Percentiles rank a stretch among this genome's conserved stretches.
phyloP scores from a whole-genome alignment of 1,284 basidiomycete species.

The Taiwanofungus camphoratus region DNA sequence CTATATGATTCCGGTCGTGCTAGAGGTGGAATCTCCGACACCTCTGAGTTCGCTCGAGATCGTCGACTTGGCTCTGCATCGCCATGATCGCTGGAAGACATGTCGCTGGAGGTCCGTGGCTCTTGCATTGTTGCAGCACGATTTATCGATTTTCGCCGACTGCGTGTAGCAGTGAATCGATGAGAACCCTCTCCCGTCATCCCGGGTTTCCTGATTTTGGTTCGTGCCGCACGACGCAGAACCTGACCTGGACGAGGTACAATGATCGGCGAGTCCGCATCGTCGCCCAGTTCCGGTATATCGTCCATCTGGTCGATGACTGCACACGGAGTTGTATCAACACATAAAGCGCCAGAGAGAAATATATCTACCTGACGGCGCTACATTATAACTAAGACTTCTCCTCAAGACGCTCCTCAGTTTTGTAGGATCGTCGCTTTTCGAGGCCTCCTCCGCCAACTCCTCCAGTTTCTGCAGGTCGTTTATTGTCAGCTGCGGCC shows the following conservation, averaged over 20 bases:
- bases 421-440: slow-evolving; percentile 79
- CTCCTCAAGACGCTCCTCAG: slow-evolving; percentile 80
- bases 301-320: slow-evolving; percentile 65
- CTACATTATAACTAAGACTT: slow-evolving; percentile 83
- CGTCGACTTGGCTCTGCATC: slow-evolving; percentile 33
- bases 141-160: slow-evolving; percentile 38
- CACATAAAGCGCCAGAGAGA: slow-evolving; percentile 10
- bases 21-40: slow-evolving; percentile 21
- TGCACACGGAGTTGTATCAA: slow-evolving; percentile 26
- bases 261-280: slow-evolving; percentile 85
- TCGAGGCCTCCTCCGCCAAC: slow-evolving; percentile 83
- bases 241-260: slow-evolving; percentile 86
- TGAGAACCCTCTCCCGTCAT: slow-evolving; percentile 73
- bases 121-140: slow-evolving; percentile 20
- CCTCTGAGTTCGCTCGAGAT: slow-evolving; percentile 18
- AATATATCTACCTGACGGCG: slow-evolving; percentile 69
- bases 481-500: slow-evolving; percentile 79
- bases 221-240: slow-evolving; percentile 86
- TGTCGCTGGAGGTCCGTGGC: slow-evolving; percentile 34
- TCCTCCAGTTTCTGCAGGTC: slow-evolving; percentile 92
- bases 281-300: slow-evolving; percentile 62
- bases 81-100: slow-evolving; percentile 66
- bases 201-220: slow-evolving; percentile 91
- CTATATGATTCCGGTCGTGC: slow-evolving; percentile 64
- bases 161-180: slow-evolving; percentile 62